A percentile compares a stretch with the other conserved stretches of the same genome.
These are phyloP conservation scores for Saccharomyces hybrid DNA, from an alignment of 1,139 yeast species.

Conservation along the genomic window DNA sequence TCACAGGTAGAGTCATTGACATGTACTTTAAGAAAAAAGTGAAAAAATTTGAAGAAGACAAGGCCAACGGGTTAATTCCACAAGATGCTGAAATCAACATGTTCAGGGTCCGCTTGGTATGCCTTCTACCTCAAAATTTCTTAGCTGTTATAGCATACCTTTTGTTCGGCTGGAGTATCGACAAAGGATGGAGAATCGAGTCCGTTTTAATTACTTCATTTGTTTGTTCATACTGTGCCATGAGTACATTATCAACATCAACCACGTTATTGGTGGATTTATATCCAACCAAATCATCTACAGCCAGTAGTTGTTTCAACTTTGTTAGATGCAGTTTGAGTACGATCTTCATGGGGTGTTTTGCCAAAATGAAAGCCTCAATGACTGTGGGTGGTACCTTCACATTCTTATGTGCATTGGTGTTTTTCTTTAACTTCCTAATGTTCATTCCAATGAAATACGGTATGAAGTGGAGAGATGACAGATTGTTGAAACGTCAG, in stretches of 20 bases:
- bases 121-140: conserved; percentile 35
- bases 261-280: conserved; percentile 54
- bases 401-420: conserved; percentile 41
- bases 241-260: conserved; percentile 44
- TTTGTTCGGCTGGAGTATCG: conserved; percentile 66
- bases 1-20: conserved; percentile 44
- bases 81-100: conserved; percentile 34
- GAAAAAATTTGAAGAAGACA: conserved; percentile 19
- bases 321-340: conserved; percentile 51
- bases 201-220: conserved; percentile 50
- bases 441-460: conserved; percentile 28
- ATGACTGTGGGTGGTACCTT: conserved; percentile 60
- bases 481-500: conserved; percentile 19
- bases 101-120: conserved; percentile 42
- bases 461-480: conserved; percentile 29
- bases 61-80: conserved; percentile 20
- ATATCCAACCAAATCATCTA: conserved; percentile 51
- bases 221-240: conserved; percentile 45
- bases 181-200: conserved; percentile 42
- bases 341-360: conserved; percentile 56
- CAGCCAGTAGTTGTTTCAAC: conserved; percentile 54
- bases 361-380: conserved; percentile 45
- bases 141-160: conserved; percentile 36
- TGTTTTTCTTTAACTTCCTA: conserved; percentile 21
- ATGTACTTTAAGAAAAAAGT: conserved; percentile 33